Evolutionary conservation across 2,329 filamentous ascomycete genomes (phyloP).

Genomic region (Zasmidium cellare): DNA sequence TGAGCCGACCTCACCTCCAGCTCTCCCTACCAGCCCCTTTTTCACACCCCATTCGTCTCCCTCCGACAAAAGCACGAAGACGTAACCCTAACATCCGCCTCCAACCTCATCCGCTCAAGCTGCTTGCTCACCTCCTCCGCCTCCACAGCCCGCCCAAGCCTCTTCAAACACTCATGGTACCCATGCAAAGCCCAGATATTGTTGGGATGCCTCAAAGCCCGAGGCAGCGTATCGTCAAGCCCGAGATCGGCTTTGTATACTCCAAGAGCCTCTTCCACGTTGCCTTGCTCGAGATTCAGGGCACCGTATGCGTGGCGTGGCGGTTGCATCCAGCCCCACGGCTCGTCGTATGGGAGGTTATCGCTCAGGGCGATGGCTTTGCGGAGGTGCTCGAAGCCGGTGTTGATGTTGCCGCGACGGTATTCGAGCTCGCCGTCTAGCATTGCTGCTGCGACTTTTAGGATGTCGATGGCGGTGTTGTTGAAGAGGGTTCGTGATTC

Average conservation of each 20-base stretch:
- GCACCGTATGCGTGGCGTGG: constrained; percentile 68
- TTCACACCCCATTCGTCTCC: background rate
- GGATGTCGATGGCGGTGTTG: constrained; percentile 64
- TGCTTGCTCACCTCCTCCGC: constrained; percentile 51
- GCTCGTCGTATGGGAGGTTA: constrained; percentile 66
- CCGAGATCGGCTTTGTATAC: constrained; percentile 44
- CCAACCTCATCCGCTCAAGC: constrained; percentile 53
- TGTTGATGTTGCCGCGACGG: constrained; percentile 57
- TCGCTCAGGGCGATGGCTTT: constrained; percentile 62
- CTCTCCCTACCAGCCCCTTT: background rate
- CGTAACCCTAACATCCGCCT: constrained; percentile 60
- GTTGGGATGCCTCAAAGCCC: constrained; percentile 66
- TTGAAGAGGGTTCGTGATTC: constrained; percentile 66
- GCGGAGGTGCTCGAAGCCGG: constrained; percentile 54
- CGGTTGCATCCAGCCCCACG: constrained; percentile 79
- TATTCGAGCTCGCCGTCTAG: constrained; percentile 74
- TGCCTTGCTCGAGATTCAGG: constrained; percentile 64
- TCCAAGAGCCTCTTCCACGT: constrained; percentile 38
- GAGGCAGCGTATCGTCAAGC: constrained; percentile 55
- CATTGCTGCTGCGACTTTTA: constrained; percentile 63
- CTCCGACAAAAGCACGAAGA: constrained; percentile 60
- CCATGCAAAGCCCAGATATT: constrained; percentile 78
- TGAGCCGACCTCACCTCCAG: background rate
- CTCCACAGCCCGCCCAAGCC: constrained; percentile 44
- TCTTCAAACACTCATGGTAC: constrained; percentile 69